phyloP scores from a whole-genome alignment of 192 early-diverging fungal species.

The Thamnidium elegans region DNA sequence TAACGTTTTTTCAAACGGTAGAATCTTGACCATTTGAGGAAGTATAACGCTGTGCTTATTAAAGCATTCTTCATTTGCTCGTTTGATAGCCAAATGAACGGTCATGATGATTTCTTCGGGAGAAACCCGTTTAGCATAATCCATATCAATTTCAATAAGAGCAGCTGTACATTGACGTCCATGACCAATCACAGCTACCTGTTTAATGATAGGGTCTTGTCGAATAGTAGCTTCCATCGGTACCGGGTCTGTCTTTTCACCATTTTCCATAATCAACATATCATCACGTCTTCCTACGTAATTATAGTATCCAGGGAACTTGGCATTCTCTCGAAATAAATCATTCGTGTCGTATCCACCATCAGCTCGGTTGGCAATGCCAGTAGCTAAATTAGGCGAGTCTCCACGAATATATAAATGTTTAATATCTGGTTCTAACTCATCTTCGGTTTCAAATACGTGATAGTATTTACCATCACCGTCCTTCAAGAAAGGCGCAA shows the following conservation, averaged over 20 bases:
- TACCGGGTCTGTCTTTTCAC: slow-evolving; percentile 35
- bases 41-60: slow-evolving; percentile 18
- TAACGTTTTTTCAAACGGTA: slow-evolving; percentile 13
- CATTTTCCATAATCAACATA: slow-evolving; percentile 22
- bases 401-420: slow-evolving; percentile 5
- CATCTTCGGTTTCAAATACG: background rate
- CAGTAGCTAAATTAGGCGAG: slow-evolving; percentile 13
- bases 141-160: background rate
- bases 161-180: slow-evolving; percentile 13
- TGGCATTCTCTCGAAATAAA: slow-evolving; percentile 8
- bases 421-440: background rate
- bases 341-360: slow-evolving; percentile 19
- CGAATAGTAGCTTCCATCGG: slow-evolving; percentile 17
- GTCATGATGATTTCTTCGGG: background rate
- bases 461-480: too few species aligned
- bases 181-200: slow-evolving; percentile 18
- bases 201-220: slow-evolving; percentile 10
- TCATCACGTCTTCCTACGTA: slow-evolving; percentile 27
- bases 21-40: slow-evolving; percentile 27
- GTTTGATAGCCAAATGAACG: slow-evolving; percentile 4
- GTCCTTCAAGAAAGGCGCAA: too few species aligned
- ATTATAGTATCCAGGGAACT: slow-evolving; percentile 7
- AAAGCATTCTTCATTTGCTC: slow-evolving; percentile 20
- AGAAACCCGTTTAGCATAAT: background rate
- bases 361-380: slow-evolving; percentile 1